Evolutionary conservation across 371 early-diverging fungal species (phyloP), one percentile per base, ranked within the genome.

Genomic region (Mortierella sp.): DNA sequence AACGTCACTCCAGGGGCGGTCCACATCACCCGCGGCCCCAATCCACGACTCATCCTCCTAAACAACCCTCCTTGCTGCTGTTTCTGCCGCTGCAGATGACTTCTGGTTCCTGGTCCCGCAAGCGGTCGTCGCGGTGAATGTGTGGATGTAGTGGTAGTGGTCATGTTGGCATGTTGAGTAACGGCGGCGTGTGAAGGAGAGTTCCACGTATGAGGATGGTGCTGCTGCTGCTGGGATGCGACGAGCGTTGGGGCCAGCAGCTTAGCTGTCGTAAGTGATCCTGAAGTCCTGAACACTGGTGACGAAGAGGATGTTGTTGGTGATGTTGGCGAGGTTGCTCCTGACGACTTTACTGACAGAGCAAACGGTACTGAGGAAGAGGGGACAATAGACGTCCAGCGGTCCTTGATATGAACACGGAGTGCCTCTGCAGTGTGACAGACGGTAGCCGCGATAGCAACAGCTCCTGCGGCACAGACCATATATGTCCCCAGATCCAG

Each of bases 1-100:
- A 84, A 31, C 19, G 85, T 80, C 8, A 84, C 85, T 5, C 85
- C 85, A 5, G 85, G 85, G 14, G 81, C 81, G 0, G 85, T 84
- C 85, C 85, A 84, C n/a, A 81, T 67, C 59, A 84, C 75, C 0
- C 85, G 75, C 8, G 78, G 75, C 5, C 85, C 85, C 9, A 81
- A 46, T 16, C 81, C 77, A 31, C 85, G 75, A 10, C 55, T 71
- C 19, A 84, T 78, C n/a, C 76, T 78, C 26, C 85, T 78, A 64
- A 79, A 13, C 21, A 84, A 24, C 8, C 76, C 81, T 46, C 31
- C 71, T 6, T 44, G 19, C 13, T 40, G 28, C 4, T 43, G 26
- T 59, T 48, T 50, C 51, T 24, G 34, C 14, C 16, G 8, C 10
- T 31, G 31, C 44, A 28, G 44, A 8, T 28, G 19, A 44, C 31